phyloP scores from a whole-genome alignment of 768 basidiomycete genomes.

The Asterophora lycoperdoides region DNA sequence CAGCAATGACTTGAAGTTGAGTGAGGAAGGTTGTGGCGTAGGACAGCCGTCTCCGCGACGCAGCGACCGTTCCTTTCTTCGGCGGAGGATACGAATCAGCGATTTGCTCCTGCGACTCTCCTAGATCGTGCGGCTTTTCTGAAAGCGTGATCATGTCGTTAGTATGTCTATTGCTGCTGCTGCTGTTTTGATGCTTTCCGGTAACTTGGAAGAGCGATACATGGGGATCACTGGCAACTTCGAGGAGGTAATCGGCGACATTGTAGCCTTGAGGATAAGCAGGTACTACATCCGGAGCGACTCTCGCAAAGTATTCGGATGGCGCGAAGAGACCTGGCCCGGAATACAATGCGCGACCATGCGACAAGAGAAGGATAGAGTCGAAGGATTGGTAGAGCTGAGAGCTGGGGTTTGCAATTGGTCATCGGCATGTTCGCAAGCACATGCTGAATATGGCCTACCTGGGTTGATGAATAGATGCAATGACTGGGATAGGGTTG shows the following conservation, averaged over 20 bases:
- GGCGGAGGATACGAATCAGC: not conserved
- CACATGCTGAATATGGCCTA: conserved; percentile 21
- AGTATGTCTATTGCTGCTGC: not conserved
- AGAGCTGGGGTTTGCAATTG: conserved; percentile 41
- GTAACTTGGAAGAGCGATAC: conserved; percentile 38
- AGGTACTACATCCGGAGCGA: conserved; percentile 35
- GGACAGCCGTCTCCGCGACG: conserved; percentile 18
- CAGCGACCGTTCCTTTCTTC: conserved; percentile 10
- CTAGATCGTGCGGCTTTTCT: conserved; percentile 2
- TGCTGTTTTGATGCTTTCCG: conserved; percentile 3
- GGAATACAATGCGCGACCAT: conserved; percentile 74
- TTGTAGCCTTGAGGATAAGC: conserved; percentile 81
- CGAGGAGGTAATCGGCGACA: conserved; percentile 87
- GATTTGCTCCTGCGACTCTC: conserved; percentile 7
- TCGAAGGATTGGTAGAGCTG: conserved; percentile 85
- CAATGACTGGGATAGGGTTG: conserved; percentile 76
- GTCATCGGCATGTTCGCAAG: not conserved
- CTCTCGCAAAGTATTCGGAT: conserved; percentile 55
- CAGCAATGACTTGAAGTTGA: conserved; percentile 77
- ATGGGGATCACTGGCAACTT: conserved; percentile 72
- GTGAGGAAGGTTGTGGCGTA: conserved; percentile 85
- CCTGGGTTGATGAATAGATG: conserved; percentile 88
- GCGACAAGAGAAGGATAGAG: conserved; percentile 70
- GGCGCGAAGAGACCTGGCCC: conserved; percentile 74
- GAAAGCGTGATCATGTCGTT: not conserved